These are phyloP conservation scores for Groenewaldozyma tartarivorans DNA, from an alignment of 805 yeast genomes.

Conservation along the genomic window DNA sequence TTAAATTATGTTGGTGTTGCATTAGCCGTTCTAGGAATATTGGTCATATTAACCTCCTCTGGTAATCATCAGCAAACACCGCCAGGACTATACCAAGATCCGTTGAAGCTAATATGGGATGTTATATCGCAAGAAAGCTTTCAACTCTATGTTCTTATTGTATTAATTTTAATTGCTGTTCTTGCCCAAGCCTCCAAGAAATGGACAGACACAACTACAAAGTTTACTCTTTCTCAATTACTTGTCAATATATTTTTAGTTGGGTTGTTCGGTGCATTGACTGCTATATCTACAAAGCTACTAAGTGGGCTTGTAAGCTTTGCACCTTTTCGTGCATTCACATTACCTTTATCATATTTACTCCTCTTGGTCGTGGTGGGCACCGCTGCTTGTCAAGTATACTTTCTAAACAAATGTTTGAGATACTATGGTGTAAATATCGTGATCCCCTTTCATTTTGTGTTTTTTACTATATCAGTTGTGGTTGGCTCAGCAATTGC, in stretches of 20 bases:
- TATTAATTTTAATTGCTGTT: slow-evolving; percentile 11
- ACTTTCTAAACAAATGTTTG: slow-evolving; percentile 32
- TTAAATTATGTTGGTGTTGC: slow-evolving; percentile 33
- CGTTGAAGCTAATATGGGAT: slow-evolving; percentile 22
- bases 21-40: slow-evolving; percentile 34
- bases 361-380: slow-evolving; percentile 26
- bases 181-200: background rate
- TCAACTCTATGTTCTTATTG: slow-evolving; percentile 21
- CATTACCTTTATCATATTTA: slow-evolving; percentile 25
- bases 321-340: slow-evolving; percentile 17
- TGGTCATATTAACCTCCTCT: slow-evolving; percentile 28
- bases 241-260: slow-evolving; percentile 29
- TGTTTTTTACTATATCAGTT: slow-evolving; percentile 37
- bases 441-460: slow-evolving; percentile 43
- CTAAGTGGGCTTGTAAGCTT: slow-evolving; percentile 27
- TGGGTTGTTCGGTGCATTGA: slow-evolving; percentile 39
- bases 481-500: slow-evolving; percentile 34
- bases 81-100: slow-evolving; percentile 17
- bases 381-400: slow-evolving; percentile 36
- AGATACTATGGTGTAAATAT: slow-evolving; percentile 34
- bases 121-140: slow-evolving; percentile 22
- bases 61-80: background rate
- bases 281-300: slow-evolving; percentile 38
- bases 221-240: slow-evolving; percentile 11
- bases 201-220: background rate